Conservation (phyloP, 805 yeast species). For the Debaryomyces castellii region DNA sequence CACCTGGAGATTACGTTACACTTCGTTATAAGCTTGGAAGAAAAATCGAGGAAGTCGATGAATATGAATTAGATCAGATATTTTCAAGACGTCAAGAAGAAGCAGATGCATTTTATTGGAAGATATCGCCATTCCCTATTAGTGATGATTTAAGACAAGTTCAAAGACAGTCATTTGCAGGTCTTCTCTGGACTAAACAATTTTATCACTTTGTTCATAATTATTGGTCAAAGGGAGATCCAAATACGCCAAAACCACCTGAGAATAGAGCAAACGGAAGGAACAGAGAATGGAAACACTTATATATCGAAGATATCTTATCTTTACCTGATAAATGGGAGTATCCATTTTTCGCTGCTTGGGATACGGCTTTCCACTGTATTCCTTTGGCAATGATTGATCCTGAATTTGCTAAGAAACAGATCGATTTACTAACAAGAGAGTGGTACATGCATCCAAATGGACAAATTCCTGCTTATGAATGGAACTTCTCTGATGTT, state of each 20-base stretch:
- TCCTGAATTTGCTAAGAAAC: slow-evolving; percentile 87
- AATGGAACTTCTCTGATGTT: slow-evolving; percentile 95
- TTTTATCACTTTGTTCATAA: slow-evolving; percentile 83
- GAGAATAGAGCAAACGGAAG: slow-evolving; percentile 82
- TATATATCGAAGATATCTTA: slow-evolving; percentile 82
- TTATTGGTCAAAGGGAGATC: slow-evolving; percentile 88
- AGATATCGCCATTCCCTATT: slow-evolving; percentile 80
- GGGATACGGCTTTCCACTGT: slow-evolving; percentile 97
- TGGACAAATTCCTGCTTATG: slow-evolving; percentile 96
- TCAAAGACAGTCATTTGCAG: slow-evolving; percentile 93
- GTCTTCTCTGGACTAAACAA: slow-evolving; percentile 91
- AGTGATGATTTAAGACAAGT: slow-evolving; percentile 76
- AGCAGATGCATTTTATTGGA: slow-evolving; percentile 92
- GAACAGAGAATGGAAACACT: slow-evolving; percentile 84
- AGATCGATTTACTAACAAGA: slow-evolving; percentile 78
- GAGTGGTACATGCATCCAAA: slow-evolving; percentile 99
- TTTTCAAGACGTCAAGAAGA: slow-evolving; percentile 76
- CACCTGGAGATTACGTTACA: slow-evolving; percentile 84
- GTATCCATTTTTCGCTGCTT: slow-evolving; percentile 92
- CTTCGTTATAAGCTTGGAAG: slow-evolving; percentile 71
- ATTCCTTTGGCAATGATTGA: slow-evolving; percentile 91
- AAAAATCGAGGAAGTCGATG: slow-evolving; percentile 53
- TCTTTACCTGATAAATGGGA: slow-evolving; percentile 96
- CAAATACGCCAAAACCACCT: slow-evolving; percentile 70
- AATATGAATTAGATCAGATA: slow-evolving; percentile 66